Conservation (phyloP, 164 flowering plant species). For the Chimonanthus salicifolius region DNA sequence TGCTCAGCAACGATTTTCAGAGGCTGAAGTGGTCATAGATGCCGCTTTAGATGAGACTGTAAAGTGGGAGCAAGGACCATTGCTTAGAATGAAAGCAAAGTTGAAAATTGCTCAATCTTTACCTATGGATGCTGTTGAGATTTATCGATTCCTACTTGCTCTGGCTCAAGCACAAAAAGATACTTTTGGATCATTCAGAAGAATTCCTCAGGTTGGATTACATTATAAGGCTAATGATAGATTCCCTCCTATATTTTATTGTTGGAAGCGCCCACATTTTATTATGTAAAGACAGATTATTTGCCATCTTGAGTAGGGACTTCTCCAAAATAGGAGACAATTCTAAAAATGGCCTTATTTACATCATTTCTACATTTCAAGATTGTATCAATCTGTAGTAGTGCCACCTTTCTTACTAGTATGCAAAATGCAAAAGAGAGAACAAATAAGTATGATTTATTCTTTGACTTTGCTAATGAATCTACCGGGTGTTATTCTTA, state of each 20-base stretch:
- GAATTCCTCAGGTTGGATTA: constrained; percentile 46
- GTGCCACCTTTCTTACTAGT: too few species aligned
- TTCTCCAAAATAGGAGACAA: too few species aligned
- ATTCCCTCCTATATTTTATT: constrained; percentile 1
- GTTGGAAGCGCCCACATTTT: neutral
- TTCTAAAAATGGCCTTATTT: too few species aligned
- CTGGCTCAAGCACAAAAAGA: constrained; percentile 88
- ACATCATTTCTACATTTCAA: too few species aligned
- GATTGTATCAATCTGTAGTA: too few species aligned
- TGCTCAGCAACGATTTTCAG: constrained; percentile 76
- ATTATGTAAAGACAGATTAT: neutral
- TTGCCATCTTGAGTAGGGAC: too few species aligned
- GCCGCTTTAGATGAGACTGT: constrained; percentile 96
- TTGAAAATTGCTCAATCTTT: constrained; percentile 60
- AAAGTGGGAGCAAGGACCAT: constrained; percentile 95
- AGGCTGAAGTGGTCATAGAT: constrained; percentile 81
- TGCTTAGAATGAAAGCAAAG: constrained; percentile 84
- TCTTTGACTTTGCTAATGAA: neutral
- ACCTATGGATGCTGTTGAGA: constrained; percentile 83
- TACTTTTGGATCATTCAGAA: constrained; percentile 53
- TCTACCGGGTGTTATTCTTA: neutral
- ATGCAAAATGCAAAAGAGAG: neutral
- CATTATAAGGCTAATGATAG: neutral
- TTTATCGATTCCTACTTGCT: constrained; percentile 79
- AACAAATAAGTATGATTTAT: neutral